Percentiles rank a stretch among this genome's conserved stretches.
Evolutionary conservation across 345 rosid species (phyloP).

Genomic region (Chamaenerion angustifolium): DNA sequence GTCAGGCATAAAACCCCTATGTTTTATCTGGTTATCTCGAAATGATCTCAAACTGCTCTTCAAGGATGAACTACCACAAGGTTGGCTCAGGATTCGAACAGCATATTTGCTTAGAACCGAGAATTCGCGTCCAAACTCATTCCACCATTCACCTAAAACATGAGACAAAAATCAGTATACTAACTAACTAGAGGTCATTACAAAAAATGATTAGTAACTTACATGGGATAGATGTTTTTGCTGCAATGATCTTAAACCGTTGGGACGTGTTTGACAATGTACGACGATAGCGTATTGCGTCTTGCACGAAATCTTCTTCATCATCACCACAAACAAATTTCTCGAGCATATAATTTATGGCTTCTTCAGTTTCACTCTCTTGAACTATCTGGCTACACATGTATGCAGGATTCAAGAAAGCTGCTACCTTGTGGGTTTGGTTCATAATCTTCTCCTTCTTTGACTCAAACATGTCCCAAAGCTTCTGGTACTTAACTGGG

Average conservation of each 20-base stretch:
- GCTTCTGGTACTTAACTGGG: background rate
- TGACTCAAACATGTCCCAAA: background rate
- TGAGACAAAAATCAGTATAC: background rate
- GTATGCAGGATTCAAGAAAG: conserved; percentile 6
- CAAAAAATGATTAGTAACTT: background rate
- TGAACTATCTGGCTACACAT: background rate
- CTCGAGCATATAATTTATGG: background rate
- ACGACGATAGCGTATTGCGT: background rate
- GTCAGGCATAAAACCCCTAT: background rate
- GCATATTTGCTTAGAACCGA: conserved; percentile 1
- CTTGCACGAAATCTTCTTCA: background rate
- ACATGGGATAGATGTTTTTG: background rate
- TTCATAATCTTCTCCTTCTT: background rate
- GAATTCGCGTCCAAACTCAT: background rate
- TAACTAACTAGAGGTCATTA: background rate
- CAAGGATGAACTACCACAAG: conserved; percentile 2
- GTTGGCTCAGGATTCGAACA: conserved; percentile 3
- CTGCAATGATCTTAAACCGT: no score
- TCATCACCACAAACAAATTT: background rate
- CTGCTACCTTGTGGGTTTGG: conserved; percentile 5
- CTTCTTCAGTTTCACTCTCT: background rate
- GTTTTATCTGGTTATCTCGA: background rate
- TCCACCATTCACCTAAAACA: conserved; percentile 1
- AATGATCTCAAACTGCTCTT: background rate
- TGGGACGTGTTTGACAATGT: background rate